Evolutionary conservation across 1,284 basidiomycete species (phyloP).

Genomic region (Puccinia horiana): DNA sequence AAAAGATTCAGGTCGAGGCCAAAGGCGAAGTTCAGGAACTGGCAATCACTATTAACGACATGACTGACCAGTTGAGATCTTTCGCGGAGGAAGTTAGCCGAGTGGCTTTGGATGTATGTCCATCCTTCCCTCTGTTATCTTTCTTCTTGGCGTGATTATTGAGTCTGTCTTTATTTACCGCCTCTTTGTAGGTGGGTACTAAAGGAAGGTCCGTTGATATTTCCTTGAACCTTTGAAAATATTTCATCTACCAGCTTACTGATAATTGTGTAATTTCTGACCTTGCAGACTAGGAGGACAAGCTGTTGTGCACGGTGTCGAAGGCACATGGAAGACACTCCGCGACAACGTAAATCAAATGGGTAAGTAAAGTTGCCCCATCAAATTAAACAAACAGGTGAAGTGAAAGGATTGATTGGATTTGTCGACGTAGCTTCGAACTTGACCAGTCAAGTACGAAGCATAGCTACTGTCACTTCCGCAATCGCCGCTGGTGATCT

Average conservation of each 20-base stretch:
- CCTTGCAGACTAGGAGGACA: constrained; percentile 58
- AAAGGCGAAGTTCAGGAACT: constrained; percentile 94
- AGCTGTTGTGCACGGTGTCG: constrained; percentile 58
- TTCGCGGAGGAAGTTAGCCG: constrained; percentile 94
- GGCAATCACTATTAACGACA: constrained; percentile 93
- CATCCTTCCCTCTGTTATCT: neutral
- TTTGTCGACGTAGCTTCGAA: constrained; percentile 75
- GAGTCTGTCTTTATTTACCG: neutral
- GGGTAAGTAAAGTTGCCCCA: constrained; percentile 58
- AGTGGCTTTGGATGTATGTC: constrained; percentile 68
- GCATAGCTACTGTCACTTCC: constrained; percentile 94
- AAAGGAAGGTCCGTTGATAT: constrained; percentile 33
- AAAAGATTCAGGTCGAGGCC: constrained; percentile 95
- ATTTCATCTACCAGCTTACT: too few species aligned
- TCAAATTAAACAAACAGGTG: too few species aligned
- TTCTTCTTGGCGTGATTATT: neutral
- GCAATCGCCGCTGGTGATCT: constrained; percentile 95
- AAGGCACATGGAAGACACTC: constrained; percentile 59
- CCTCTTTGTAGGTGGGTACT: constrained; percentile 30
- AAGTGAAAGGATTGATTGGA: too few species aligned
- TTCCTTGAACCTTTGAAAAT: too few species aligned
- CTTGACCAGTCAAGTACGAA: constrained; percentile 90
- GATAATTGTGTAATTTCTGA: too few species aligned
- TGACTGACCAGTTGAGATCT: constrained; percentile 76
- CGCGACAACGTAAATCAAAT: constrained; percentile 60